These are phyloP conservation scores for Saturnispora ahearnii DNA, from an alignment of 805 yeast genomes.

Conservation along the genomic window DNA sequence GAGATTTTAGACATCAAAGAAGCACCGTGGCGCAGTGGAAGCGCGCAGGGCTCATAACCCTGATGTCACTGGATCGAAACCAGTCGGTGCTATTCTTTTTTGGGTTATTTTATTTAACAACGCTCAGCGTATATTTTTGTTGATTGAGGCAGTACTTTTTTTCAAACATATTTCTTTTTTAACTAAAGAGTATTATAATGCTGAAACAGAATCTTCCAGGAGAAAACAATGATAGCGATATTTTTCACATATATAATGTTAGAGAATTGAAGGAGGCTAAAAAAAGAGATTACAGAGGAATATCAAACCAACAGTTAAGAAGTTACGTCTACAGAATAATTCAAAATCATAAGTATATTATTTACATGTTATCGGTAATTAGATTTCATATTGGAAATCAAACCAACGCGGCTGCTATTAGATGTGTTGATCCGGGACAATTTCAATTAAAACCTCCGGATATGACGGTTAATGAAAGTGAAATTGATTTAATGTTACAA, in stretches of 20 bases:
- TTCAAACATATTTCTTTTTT: not conserved
- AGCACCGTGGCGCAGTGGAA: conserved; percentile 99
- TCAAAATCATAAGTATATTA: conserved; percentile 1
- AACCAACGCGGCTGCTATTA: not conserved
- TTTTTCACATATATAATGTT: not conserved
- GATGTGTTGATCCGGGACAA: not conserved
- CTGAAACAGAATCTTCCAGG: not conserved
- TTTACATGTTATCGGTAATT: conserved; percentile 1
- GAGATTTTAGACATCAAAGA: not conserved
- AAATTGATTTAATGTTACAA: not conserved
- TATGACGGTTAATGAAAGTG: conserved; percentile 1
- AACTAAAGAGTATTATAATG: not conserved
- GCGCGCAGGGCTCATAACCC: conserved; percentile 99
- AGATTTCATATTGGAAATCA: conserved; percentile 1
- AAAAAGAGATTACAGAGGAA: not conserved
- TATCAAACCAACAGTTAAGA: not conserved
- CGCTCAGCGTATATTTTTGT: not conserved
- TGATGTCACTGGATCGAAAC: conserved; percentile 97
- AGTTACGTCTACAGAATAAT: not conserved
- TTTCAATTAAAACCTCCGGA: not conserved
- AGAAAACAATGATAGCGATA: not conserved
- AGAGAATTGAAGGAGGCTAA: not conserved
- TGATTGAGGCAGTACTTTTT: not conserved
- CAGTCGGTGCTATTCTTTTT: conserved; percentile 72
- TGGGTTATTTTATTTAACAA: not conserved